These are phyloP conservation scores for Adansonia gregorii DNA, from an alignment of 441 rosid genomes.

Conservation along the genomic window DNA sequence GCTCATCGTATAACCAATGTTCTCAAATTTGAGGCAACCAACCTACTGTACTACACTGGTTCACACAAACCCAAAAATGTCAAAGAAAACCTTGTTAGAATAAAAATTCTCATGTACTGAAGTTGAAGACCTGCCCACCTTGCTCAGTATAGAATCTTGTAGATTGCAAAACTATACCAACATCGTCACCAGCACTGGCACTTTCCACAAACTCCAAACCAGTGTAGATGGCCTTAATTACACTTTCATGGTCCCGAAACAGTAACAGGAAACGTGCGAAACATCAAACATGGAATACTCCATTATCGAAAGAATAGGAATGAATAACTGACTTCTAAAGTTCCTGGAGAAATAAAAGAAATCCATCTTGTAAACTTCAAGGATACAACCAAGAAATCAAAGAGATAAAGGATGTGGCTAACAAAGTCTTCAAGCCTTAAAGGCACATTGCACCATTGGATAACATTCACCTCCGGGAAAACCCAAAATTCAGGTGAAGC, in stretches of 20 bases:
- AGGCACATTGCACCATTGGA: background rate
- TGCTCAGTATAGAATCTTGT: conserved; percentile 97
- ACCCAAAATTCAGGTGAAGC: background rate
- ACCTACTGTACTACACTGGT: background rate
- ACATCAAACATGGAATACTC: conserved; percentile 8
- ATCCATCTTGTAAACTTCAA: background rate
- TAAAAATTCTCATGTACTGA: background rate
- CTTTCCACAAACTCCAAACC: conserved; percentile 76
- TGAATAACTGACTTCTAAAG: background rate
- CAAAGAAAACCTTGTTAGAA: background rate
- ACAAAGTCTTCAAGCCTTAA: conserved; percentile 2
- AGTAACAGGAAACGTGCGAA: background rate
- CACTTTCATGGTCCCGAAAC: conserved; percentile 71
- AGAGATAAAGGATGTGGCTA: background rate
- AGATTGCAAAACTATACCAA: conserved; percentile 78
- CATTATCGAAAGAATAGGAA: background rate
- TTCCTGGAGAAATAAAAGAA: background rate
- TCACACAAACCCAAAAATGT: conserved; percentile 1
- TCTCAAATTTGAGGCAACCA: background rate
- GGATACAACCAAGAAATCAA: conserved; percentile 4
- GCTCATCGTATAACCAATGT: background rate
- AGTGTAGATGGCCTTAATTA: conserved; percentile 76
- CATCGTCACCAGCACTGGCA: conserved; percentile 53
- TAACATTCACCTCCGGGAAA: too few species aligned
- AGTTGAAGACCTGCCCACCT: conserved; percentile 92